A percentile compares a stretch with the other conserved stretches of the same genome.
phyloP scores from a whole-genome alignment of 2,329 filamentous ascomycete genomes.

The Venturia pyrina region DNA sequence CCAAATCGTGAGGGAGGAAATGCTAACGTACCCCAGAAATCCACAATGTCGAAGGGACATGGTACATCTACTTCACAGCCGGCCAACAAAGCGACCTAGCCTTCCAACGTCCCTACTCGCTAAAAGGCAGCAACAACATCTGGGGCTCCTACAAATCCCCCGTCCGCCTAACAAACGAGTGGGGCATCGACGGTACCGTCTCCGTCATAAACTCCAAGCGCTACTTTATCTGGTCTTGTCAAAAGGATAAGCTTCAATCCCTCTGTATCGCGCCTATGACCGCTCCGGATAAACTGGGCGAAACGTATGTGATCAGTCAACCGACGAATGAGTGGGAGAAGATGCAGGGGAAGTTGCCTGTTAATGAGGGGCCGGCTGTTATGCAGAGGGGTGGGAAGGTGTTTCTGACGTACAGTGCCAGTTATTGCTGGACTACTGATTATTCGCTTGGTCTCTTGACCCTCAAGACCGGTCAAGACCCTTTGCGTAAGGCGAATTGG shows the following conservation, averaged over 20 bases:
- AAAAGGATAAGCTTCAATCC: not conserved
- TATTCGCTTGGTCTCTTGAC: constrained; percentile 13
- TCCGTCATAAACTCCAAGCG: not conserved
- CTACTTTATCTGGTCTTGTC: constrained; percentile 13
- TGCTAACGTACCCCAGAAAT: constrained; percentile 10
- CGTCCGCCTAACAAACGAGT: constrained; percentile 7
- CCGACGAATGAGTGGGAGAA: constrained; percentile 13
- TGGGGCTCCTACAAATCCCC: constrained; percentile 12
- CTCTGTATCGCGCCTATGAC: constrained; percentile 10
- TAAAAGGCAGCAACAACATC: constrained; percentile 6
- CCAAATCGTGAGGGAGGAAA: not conserved
- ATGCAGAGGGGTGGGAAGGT: constrained; percentile 2
- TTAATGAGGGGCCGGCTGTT: constrained; percentile 14
- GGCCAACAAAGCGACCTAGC: not conserved
- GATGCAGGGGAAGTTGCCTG: not conserved
- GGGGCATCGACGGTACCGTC: constrained; percentile 13
- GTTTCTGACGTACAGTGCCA: constrained; percentile 10
- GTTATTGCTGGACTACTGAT: constrained; percentile 7
- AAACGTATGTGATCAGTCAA: constrained; percentile 1
- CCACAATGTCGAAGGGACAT: constrained; percentile 10
- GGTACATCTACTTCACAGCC: constrained; percentile 15
- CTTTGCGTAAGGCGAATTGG: constrained; percentile 9
- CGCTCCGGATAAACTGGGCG: not conserved
- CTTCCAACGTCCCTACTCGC: not conserved
- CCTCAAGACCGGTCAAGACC: constrained; percentile 8